phyloP scores from a whole-genome alignment of 2,329 filamentous ascomycete genomes.

The Colletotrichum siamense region DNA sequence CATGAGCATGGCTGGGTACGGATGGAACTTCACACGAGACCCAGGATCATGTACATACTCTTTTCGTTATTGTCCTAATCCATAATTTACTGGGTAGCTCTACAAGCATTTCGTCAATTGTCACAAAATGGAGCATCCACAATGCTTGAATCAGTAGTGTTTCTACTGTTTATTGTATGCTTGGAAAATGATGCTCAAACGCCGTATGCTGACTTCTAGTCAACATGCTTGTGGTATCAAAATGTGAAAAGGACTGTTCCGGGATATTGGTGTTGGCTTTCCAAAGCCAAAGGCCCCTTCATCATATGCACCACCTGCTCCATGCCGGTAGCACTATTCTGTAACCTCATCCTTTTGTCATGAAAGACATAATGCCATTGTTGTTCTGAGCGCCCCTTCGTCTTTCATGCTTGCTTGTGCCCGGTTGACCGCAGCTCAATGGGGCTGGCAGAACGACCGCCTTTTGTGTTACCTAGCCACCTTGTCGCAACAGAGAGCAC shows the following conservation, averaged over 20 bases:
- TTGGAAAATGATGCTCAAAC: background rate
- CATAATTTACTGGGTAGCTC: background rate
- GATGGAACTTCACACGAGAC: background rate
- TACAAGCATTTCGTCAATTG: background rate
- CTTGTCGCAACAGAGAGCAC: constrained; percentile 6
- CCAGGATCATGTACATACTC: background rate
- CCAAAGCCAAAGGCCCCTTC: background rate
- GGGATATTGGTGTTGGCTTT: background rate
- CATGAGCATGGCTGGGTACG: background rate
- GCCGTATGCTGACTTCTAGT: background rate
- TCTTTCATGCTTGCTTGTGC: background rate
- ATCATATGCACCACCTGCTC: background rate
- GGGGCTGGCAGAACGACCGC: background rate
- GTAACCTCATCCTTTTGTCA: background rate
- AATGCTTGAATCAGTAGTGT: background rate
- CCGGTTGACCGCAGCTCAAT: constrained; percentile 9
- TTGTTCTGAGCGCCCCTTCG: background rate
- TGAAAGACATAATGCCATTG: background rate
- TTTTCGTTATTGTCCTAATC: background rate
- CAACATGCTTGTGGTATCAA: background rate
- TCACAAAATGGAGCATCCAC: background rate
- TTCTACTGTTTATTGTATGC: background rate
- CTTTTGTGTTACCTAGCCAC: constrained; percentile 6
- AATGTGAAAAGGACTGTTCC: background rate
- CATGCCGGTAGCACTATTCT: background rate